Conservation (phyloP, 169 alveolate genomes). For the Neospora caninum region DNA sequence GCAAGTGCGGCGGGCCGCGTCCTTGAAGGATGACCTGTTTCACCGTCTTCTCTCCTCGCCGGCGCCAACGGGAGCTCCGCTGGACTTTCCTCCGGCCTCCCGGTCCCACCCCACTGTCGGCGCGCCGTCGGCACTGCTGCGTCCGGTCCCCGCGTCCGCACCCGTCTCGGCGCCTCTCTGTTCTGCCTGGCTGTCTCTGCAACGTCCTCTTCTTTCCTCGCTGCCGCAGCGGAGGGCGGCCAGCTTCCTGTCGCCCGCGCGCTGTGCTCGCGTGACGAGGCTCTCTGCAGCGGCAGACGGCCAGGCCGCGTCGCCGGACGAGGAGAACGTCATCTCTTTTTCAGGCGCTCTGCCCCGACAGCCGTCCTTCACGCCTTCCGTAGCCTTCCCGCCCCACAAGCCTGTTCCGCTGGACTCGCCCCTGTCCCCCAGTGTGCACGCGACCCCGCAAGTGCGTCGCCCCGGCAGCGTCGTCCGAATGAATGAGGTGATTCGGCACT, state of each 20-base stretch:
- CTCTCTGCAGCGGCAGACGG: neutral
- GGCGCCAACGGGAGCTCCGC: too few species aligned
- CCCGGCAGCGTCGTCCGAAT: constrained; percentile 27
- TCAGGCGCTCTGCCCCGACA: neutral
- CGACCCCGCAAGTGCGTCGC: constrained; percentile 19
- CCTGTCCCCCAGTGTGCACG: constrained; percentile 9
- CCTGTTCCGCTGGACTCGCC: neutral
- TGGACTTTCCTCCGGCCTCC: too few species aligned
- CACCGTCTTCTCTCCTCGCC: too few species aligned
- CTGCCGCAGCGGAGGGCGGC: neutral
- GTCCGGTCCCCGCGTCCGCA: too few species aligned
- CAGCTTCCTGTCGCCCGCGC: neutral
- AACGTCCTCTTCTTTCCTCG: neutral
- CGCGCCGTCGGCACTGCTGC: too few species aligned
- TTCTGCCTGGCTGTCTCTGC: too few species aligned
- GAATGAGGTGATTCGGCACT: constrained; percentile 30
- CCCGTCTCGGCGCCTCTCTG: too few species aligned
- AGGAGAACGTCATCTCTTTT: neutral
- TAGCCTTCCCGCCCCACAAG: neutral
- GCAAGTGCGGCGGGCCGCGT: too few species aligned
- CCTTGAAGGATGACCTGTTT: too few species aligned
- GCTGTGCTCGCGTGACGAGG: neutral
- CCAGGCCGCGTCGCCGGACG: neutral
- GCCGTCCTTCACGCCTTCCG: constrained; percentile 4
- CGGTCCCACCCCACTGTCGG: too few species aligned